phyloP scores from a whole-genome alignment of 2,329 filamentous ascomycete species.

The Mycocentrospora acerina region DNA sequence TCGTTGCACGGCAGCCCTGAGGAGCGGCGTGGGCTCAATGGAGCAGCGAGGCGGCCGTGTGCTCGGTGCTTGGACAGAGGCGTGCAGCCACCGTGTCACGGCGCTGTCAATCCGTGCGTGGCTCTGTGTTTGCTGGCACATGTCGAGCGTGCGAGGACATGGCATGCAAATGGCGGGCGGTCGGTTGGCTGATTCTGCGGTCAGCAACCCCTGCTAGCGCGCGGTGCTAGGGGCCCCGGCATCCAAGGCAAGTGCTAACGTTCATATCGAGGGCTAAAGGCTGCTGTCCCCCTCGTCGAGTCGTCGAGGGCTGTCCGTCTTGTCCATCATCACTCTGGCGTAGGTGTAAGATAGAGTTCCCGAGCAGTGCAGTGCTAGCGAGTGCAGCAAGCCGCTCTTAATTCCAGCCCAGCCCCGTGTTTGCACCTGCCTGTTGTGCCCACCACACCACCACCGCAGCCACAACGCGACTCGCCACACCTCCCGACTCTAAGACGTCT shows the following conservation, averaged over 20 bases:
- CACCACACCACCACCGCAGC: constrained; percentile 13
- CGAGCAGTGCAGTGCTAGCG: constrained; percentile 13
- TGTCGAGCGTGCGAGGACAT: constrained; percentile 9
- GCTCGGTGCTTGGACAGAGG: constrained; percentile 1
- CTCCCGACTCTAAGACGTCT: constrained; percentile 21
- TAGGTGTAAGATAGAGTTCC: no score
- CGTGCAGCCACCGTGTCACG: no score
- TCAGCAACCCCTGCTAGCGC: constrained; percentile 14
- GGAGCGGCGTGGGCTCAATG: no score
- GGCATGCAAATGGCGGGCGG: constrained; percentile 5
- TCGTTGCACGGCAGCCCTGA: constrained; percentile 3
- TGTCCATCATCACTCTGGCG: constrained; percentile 6
- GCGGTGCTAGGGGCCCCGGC: constrained; percentile 19
- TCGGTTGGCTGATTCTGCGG: constrained; percentile 8
- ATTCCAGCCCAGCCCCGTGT: constrained; percentile 18
- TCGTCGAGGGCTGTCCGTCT: constrained; percentile 13
- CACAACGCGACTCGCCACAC: constrained; percentile 25
- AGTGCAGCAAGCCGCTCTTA: constrained; percentile 9
- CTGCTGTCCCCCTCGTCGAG: constrained; percentile 21
- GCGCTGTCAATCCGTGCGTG: no score
- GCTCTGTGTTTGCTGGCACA: no score
- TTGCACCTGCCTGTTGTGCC: constrained; percentile 18
- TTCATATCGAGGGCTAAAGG: constrained; percentile 24
- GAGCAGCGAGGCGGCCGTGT: not conserved
- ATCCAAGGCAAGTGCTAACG: constrained; percentile 8